A percentile compares a stretch with the other conserved stretches of the same genome.
These are phyloP conservation scores for Saposhnikovia divaricata DNA, from an alignment of 129 eudicot species.

Conservation along the genomic window DNA sequence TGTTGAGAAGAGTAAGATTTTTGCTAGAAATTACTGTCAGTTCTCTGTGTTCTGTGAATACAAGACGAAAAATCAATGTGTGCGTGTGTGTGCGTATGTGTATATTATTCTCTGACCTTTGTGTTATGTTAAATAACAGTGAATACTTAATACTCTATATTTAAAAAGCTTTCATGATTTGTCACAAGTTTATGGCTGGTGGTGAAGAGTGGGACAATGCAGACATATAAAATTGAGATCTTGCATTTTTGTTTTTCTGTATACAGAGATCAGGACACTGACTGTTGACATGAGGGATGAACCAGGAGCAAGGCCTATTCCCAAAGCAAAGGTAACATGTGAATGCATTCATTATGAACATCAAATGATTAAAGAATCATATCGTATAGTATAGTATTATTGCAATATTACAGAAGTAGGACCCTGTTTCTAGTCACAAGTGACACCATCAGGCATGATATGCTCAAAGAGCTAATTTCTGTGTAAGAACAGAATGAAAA, in stretches of 20 bases:
- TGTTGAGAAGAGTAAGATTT: constrained; percentile 33
- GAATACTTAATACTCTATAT: background rate
- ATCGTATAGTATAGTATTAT: background rate
- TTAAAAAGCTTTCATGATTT: background rate
- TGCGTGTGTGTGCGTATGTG: background rate
- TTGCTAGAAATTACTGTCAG: background rate
- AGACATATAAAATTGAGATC: background rate
- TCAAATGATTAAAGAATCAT: background rate
- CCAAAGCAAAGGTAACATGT: constrained; percentile 46
- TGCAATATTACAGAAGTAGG: background rate
- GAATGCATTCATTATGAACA: background rate
- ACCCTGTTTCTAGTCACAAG: background rate
- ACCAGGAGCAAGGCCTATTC: constrained; percentile 38
- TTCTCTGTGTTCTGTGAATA: background rate
- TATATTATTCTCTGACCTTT: background rate
- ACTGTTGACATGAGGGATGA: constrained; percentile 53
- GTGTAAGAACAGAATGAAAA: background rate
- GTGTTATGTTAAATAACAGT: background rate
- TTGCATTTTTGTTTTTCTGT: background rate
- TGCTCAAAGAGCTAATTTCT: background rate
- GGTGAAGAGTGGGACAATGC: background rate
- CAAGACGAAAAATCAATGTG: background rate
- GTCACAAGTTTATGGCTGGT: background rate
- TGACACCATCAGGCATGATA: background rate
- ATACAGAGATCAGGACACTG: constrained; percentile 41